phyloP scores from a whole-genome alignment of 768 basidiomycete genomes.

The Mycena crocata region DNA sequence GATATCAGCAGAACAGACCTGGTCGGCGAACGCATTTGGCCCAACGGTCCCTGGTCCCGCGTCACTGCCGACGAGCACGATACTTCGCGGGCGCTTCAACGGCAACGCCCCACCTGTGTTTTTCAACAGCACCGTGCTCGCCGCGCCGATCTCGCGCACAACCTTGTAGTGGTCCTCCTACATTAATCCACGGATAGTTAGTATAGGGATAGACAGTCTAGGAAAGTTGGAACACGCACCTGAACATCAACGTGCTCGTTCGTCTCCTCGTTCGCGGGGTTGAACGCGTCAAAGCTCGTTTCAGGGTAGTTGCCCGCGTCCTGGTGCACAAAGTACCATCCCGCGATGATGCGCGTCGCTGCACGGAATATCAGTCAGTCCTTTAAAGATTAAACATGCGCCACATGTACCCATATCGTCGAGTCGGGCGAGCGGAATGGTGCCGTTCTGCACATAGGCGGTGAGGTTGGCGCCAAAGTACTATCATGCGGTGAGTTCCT shows the following conservation, averaged over 20 bases:
- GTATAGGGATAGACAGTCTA: background rate
- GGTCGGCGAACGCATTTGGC: constrained; percentile 77
- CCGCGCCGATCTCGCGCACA: constrained; percentile 79
- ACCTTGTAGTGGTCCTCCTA: constrained; percentile 74
- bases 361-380: constrained; percentile 36
- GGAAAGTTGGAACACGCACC: background rate
- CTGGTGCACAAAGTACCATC: constrained; percentile 76
- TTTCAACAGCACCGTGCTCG: constrained; percentile 82
- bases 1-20: constrained; percentile 38
- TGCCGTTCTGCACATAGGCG: constrained; percentile 75
- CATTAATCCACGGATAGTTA: background rate
- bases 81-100: constrained; percentile 65
- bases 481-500: constrained; percentile 50
- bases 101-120: constrained; percentile 71
- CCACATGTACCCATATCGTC: constrained; percentile 75
- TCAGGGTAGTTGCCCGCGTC: constrained; percentile 70
- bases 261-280: constrained; percentile 58
- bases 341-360: constrained; percentile 81
- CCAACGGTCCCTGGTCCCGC: constrained; percentile 73
- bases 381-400: background rate
- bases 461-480: constrained; percentile 81
- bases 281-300: constrained; percentile 80
- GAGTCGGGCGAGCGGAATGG: constrained; percentile 71
- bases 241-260: constrained; percentile 75
- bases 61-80: constrained; percentile 74